Evolutionary conservation across 768 basidiomycete species (phyloP), one percentile per base, ranked within the genome.

Genomic region (Lanmaoa pseudosensibilis): DNA sequence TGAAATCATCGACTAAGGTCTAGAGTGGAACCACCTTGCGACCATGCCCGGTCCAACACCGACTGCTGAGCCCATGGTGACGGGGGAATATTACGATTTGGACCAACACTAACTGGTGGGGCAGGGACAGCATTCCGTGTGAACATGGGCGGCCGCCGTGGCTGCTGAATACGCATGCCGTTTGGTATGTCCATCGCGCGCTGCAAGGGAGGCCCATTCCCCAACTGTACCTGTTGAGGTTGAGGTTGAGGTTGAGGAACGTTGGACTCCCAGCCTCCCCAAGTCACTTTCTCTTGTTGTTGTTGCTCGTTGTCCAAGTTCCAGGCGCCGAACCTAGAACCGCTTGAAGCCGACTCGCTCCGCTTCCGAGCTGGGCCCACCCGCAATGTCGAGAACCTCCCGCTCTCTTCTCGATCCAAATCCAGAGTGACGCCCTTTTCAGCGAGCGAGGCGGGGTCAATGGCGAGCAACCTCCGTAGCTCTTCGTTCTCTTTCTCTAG

Each of bases 401-500:
- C 74, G 53, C 74, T 78, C 66, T 80, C 75, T 43, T 83, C 80
- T 49, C 79, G 69, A 55, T 67, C 71, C 54, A 75, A 60, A 53
- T 86, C 83, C 32, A 84, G 54, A 0, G 71, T 74, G 40, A 88
- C 73, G 10, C 86, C 84, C 44, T 77, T 78, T 43, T 78, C 79
- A 2, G 73, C 72, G 51, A 88, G 75, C 39, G 75, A 79, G 25
- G 71, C 78, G 36, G 77, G 70, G 70, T 90, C 88, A 57, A 98
- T 93, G 18, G 83, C 85, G 45, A 99, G 75, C 72, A 89, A 69
- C 65, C 79, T 78, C 48, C 96, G 79, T 48, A 99, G 75, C 54
- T 84, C 80, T 43, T 83, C 80, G 67, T 99, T 99, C 75, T 98
- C 96, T 48, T 75, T 75, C 70, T 88, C 87, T 41, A 99, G 74